These are phyloP conservation scores for Tetrahymena borealis DNA, from an alignment of 73 alveolate genomes.

Conservation along the genomic window DNA sequence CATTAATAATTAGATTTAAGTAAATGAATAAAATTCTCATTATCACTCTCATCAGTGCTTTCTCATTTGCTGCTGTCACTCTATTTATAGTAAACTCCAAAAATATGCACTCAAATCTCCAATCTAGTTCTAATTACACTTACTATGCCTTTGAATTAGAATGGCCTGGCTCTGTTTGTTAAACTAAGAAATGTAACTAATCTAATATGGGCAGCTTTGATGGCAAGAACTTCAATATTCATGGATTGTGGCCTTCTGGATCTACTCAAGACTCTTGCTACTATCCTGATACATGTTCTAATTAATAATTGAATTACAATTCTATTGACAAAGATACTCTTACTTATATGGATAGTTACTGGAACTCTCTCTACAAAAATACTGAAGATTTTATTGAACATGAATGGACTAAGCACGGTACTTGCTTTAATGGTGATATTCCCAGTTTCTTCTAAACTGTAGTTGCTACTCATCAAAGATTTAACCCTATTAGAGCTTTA, in stretches of 20 bases:
- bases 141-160: conserved; percentile 12
- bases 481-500: background rate
- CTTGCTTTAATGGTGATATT: conserved; percentile 28
- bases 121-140: background rate
- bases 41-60: too few relatives aligned
- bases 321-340: too few relatives aligned
- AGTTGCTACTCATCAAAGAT: background rate
- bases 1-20: too few relatives aligned
- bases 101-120: too few relatives aligned
- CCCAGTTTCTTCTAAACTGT: background rate
- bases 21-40: too few relatives aligned
- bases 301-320: background rate
- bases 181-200: background rate
- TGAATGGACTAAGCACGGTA: conserved; percentile 41
- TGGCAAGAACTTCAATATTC: conserved; percentile 18
- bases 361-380: background rate
- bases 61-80: too few relatives aligned
- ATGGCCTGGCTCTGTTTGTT: conserved; percentile 41
- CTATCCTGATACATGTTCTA: background rate
- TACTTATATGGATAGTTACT: background rate
- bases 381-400: background rate
- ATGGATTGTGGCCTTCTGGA: conserved; percentile 34
- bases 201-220: conserved; percentile 22
- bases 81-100: too few relatives aligned
- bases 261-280: background rate